Percentiles rank a stretch among this genome's conserved stretches.
Evolutionary conservation across 2,329 filamentous ascomycete species (phyloP).

Genomic region (Cercospora sojina): DNA sequence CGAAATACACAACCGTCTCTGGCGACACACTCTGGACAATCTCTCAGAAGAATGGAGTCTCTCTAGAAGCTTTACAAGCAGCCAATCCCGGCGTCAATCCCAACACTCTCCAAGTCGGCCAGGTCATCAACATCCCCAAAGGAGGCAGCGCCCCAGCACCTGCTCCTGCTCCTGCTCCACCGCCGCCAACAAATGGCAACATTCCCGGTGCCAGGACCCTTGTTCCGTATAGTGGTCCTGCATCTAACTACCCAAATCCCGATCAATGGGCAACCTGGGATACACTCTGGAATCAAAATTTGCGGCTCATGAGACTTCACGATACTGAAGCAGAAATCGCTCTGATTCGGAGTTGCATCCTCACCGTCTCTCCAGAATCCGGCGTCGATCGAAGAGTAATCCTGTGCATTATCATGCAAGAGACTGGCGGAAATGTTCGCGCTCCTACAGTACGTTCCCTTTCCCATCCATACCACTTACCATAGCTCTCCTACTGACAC

Average conservation of each 20-base stretch:
- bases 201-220: not conserved
- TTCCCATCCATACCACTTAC: not conserved
- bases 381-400: constrained; percentile 8
- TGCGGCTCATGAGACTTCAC: constrained; percentile 5
- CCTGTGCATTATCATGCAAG: constrained; percentile 13
- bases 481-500: not conserved
- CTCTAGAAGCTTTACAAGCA: constrained; percentile 2
- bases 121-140: constrained; percentile 3
- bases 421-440: constrained; percentile 12
- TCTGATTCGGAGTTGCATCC: not conserved
- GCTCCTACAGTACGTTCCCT: constrained; percentile 6
- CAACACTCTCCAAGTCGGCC: constrained; percentile 5
- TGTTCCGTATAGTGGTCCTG: constrained; percentile 4
- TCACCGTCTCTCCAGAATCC: constrained; percentile 6
- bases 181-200: not conserved
- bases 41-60: not conserved
- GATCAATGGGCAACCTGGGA: constrained; percentile 10
- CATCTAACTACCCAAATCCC: constrained; percentile 8
- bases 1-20: constrained; percentile 10
- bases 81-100: constrained; percentile 15
- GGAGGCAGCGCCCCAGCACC: not conserved
- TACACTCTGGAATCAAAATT: constrained; percentile 11
- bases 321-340: constrained; percentile 4
- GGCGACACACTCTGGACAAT: constrained; percentile 15
- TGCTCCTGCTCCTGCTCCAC: not conserved